Base-by-base conservation (phyloP, 495 filamentous ascomycete genomes). In the Penicillium samsonianum region DNA sequence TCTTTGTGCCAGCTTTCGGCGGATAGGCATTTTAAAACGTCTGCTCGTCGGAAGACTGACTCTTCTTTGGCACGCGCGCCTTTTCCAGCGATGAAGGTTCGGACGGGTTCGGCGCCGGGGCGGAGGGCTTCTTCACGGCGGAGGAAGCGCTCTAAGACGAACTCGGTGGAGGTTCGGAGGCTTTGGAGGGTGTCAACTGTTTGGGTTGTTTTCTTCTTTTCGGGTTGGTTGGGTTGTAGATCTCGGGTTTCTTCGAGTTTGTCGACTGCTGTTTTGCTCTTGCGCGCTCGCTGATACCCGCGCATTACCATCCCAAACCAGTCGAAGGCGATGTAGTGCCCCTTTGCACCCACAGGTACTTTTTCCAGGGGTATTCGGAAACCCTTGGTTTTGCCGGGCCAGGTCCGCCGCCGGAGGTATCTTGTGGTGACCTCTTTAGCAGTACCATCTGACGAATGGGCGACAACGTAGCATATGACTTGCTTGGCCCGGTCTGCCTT, bases 1-100 rank as follows among this genome's bases (percentile, higher is more conserved):
- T 98, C 95, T 66, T 96, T 96, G 65, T 96, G 95, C 95, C 95
- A 98, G 44, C 88, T 95, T 65, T 99, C 94, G 16, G 87, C 87
- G n/a, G 87, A 91, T 65, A 94, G 90, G 67, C 95, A 96, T 56
- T 83, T 74, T 5, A 90, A 83, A 5, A 99, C 84, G 62, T 97
- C 92, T 37, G 80, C 81, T 33, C 92, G 88, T 10, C 78, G 80
- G 72, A 85, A 98, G 3, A 99, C 90, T 8, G 87, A 86, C 64
- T 96, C 90, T 57, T 88, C 82, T 54, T 86, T 86, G 7, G 78
- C 70, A 43, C 85, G 84, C 60, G 83, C 86, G 64, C 85, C 87
- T 51, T 87, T 89, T 9, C 82, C 86, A 19, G 83, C 78, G 0
- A 75, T 81, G 72, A 98, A 96, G 38, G 79, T 83, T 55, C 87